Evolutionary conservation across 306 rosid genomes (phyloP), one percentile per base, ranked within the genome.

Genomic region (Adenanthera pavonina): DNA sequence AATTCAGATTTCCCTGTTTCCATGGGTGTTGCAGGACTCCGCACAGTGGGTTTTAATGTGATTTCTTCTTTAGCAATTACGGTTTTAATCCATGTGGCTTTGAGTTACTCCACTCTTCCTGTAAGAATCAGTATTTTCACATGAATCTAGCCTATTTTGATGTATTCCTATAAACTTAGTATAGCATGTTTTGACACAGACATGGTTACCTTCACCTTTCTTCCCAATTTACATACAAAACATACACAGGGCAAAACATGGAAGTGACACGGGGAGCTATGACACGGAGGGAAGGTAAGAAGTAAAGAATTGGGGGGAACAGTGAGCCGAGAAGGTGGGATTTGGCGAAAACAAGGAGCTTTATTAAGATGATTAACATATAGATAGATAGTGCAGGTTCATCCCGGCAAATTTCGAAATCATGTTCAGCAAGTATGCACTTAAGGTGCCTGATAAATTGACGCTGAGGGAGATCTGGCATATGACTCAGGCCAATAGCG

Each of bases 241-340:
- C 86, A 84, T 91, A 75, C 94, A 91, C n/a, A 89, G 65, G 84
- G 96, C 89, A 43, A 88, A 87, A 75, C 94, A 93, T 80, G 97
- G 97, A 78, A 76, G 97, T 84, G 97, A 91, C 76, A 76, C 90
- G 4, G 94, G 86, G 25, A 78, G 70, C 72, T 92, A 89, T 61
- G 96, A 93, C 84, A 89, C 96, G 1, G 97, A 93, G 86, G 97
- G 94, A 88, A 88, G 95, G 97, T 89, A 53, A 82, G 80, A 34
- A 68, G 57, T 6, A 20, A 57, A 9, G 17, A 60, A 25, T 25
- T 35, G 35, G 34, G 64, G 40, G 6, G 5, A 25, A 77, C 44
- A 61, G 30, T 25, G 30, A 25, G 30, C 30, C 30, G 30, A 25
- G 30, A 25, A 25, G 30, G 30, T 6, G 76, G 80, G 67, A 3